Conservation (phyloP, 768 basidiomycete genomes). For the Lyophyllum atratum region DNA sequence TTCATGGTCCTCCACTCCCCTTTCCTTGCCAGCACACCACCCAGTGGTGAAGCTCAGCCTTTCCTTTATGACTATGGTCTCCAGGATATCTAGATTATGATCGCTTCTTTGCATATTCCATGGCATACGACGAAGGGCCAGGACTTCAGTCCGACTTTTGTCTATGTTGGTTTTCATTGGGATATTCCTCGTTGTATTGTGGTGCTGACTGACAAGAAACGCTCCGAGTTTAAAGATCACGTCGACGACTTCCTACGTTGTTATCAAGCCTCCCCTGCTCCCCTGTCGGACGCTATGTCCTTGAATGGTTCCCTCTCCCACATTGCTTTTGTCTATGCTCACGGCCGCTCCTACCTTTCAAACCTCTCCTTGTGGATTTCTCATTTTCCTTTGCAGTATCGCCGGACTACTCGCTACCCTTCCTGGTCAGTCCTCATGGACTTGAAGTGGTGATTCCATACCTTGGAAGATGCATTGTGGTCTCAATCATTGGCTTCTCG, state of each 20-base stretch:
- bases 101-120: too few species aligned
- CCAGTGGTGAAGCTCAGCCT: too few species aligned
- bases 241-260: slow-evolving; percentile 13
- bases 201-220: slow-evolving; percentile 26
- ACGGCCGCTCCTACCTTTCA: slow-evolving; percentile 12
- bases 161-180: slow-evolving; percentile 33
- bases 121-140: slow-evolving; percentile 26
- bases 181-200: slow-evolving; percentile 22
- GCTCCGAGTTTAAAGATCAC: slow-evolving; percentile 20
- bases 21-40: too few species aligned
- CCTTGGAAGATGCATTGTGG: background rate
- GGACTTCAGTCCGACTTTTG: slow-evolving; percentile 19
- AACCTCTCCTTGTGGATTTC: background rate
- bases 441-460: background rate
- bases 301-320: slow-evolving; percentile 35
- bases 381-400: background rate
- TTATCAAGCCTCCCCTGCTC: background rate
- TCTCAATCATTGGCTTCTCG: background rate
- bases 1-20: too few species aligned
- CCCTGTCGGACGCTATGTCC: slow-evolving; percentile 13
- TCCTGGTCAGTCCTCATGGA: background rate
- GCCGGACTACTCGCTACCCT: background rate
- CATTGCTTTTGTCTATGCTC: slow-evolving; percentile 28
- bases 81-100: too few species aligned
- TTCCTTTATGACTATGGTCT: too few species aligned